Evolutionary conservation across 768 basidiomycete genomes (phyloP), one percentile per base, ranked within the genome.

Genomic region (Saitozyma sp.): DNA sequence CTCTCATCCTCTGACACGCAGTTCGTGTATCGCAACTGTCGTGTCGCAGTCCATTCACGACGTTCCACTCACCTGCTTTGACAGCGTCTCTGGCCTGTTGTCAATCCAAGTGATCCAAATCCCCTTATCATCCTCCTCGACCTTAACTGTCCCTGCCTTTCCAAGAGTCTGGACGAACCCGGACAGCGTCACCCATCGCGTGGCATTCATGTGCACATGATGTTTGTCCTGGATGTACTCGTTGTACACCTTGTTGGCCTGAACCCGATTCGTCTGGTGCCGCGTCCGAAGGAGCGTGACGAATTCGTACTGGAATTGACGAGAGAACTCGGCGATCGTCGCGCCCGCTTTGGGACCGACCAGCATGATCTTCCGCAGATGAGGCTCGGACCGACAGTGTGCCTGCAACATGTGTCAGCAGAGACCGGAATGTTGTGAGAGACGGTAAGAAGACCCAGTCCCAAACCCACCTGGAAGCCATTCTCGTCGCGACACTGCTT

Each of bases 31-130:
- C 29, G 62, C 19, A 54, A 56, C 59, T 50, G 40, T 13, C 69
- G 60, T 19, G 29, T 45, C 42, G 6, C 40, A 6, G 6, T 46
- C 45, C 13, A 17, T 17, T 46, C 2, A 46, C 45, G 45, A 29
- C 29, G 29, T 2, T 2, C 45, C 70, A 69, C 74, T 63, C 66
- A 89, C 89, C 80, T 89, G 88, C 82, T 92, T 92, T 8, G 90
- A 91, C 41, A 99, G 83, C 1, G 96, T 92, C 72, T 92, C 91
- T 13, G 96, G 96, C 61, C 90, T 90, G 79, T 85, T 97, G 79
- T 99, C 96, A 58, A 99, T 90, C 96, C 96, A 99, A 42, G 89
- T 87, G 64, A 99, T 84, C 79, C 94, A 99, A 88, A 91, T 93
- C 0, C 96, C 96, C 82, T 99, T 96, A 81, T 98, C 96, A 50